Conservation (phyloP, 2,329 filamentous ascomycete genomes). For the Colletotrichum cordylinicola region DNA sequence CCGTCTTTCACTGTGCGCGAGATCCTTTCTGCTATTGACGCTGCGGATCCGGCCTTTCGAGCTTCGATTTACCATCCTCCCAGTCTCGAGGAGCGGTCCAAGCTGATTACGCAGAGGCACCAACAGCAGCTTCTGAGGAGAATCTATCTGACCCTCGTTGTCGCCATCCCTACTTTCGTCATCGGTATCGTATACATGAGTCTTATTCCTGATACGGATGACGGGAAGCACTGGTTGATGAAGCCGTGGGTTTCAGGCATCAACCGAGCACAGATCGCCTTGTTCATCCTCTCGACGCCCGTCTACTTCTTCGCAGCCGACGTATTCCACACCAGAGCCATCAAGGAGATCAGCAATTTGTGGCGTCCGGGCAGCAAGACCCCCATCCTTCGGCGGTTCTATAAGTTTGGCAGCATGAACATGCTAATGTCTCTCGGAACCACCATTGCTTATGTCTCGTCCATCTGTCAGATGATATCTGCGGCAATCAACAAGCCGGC, state of each 20-base stretch:
- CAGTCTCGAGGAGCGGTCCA: conserved; percentile 82
- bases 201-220: conserved; percentile 67
- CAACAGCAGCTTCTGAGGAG: conserved; percentile 72
- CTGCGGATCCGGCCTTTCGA: conserved; percentile 68
- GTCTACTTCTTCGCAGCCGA: conserved; percentile 89
- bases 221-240: conserved; percentile 71
- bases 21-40: conserved; percentile 72
- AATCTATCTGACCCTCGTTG: conserved; percentile 70
- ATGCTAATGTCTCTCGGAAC: conserved; percentile 90
- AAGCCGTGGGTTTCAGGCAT: conserved; percentile 73
- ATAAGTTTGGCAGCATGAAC: conserved; percentile 97
- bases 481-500: conserved; percentile 46
- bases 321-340: conserved; percentile 78
- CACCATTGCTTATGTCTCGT: conserved; percentile 85
- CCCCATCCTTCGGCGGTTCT: conserved; percentile 77
- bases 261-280: conserved; percentile 77
- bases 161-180: conserved; percentile 83
- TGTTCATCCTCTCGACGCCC: conserved; percentile 83
- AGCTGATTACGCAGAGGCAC: conserved; percentile 73
- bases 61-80: conserved; percentile 80
- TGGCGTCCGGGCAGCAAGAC: conserved; percentile 80
- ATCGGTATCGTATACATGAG: conserved; percentile 94
- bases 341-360: conserved; percentile 79
- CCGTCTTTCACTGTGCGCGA: conserved; percentile 77
- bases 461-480: conserved; percentile 77